Evolutionary conservation across 1,284 basidiomycete genomes (phyloP).

Genomic region (Polyporus tsugae): DNA sequence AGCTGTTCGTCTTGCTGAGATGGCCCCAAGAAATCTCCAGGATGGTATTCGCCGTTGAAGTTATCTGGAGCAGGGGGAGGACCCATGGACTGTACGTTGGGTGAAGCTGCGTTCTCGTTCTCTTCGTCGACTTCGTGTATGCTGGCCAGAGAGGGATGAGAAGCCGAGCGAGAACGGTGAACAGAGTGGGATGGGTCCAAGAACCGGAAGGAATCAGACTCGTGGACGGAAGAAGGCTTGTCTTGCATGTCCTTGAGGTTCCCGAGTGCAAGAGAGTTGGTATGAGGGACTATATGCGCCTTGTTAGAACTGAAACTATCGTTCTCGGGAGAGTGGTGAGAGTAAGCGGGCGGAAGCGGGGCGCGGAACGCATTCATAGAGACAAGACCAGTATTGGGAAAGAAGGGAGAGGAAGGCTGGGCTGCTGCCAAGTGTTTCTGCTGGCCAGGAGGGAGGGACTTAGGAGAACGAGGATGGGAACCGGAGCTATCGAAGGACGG

Average conservation of each 20-base stretch:
- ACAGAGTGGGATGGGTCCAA: constrained; percentile 16
- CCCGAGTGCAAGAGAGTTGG: background rate
- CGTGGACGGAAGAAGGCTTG: constrained; percentile 18
- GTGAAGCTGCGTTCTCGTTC: constrained; percentile 14
- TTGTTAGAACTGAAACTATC: constrained; percentile 36
- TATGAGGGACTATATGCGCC: constrained; percentile 41
- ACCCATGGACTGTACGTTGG: constrained; percentile 7
- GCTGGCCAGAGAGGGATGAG: constrained; percentile 37
- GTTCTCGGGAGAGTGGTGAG: constrained; percentile 21
- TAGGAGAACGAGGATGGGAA: constrained; percentile 23
- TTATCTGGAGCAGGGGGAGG: constrained; percentile 15
- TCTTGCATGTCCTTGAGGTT: constrained; percentile 15
- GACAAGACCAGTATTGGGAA: constrained; percentile 28
- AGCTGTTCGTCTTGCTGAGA: constrained; percentile 13
- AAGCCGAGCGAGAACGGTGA: constrained; percentile 26
- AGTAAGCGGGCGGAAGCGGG: constrained; percentile 27
- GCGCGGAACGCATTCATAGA: constrained; percentile 32
- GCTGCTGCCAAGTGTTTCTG: constrained; percentile 26
- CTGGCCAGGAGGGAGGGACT: constrained; percentile 26
- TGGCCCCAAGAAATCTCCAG: constrained; percentile 4
- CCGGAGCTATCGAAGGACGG: constrained; percentile 29
- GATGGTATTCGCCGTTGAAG: constrained; percentile 9
- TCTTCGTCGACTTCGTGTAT: constrained; percentile 37
- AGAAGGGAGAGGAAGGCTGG: constrained; percentile 37
- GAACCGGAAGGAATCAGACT: constrained; percentile 14